Evolutionary conservation across 441 rosid species (phyloP), one percentile per base, ranked within the genome.

Genomic region (Kokia cookei): DNA sequence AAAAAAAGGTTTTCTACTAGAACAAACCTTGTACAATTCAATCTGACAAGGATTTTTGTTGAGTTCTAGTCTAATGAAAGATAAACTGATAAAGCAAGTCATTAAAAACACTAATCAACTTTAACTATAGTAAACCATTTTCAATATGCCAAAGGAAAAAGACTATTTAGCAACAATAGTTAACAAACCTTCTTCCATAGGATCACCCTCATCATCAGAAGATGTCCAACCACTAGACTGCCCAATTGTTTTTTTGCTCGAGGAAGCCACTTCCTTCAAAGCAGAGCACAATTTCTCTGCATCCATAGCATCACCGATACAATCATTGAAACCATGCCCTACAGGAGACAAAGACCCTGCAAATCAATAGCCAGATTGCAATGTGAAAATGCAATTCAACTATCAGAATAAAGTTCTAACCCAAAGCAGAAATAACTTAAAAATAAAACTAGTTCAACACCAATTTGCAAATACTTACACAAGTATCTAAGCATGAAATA

Each of bases 121-220:
- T 17, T 5, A 62, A 40, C 19, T 3, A 14, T 65, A 50, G 29
- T 24, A 50, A 65, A 13, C 50, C 54, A 0, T 22, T 47, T 40
- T 54, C 9, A 59, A 69, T 9, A 76, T 59, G 64, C 40, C 12
- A 7, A 5, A 17, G 24, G 43, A 61, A 60, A 73, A 58, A 7
- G 54, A 19, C 4, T 64, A 73, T 14, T 13, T 53, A 62, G 58
- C 4, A 55, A 63, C 42, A 60, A 58, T 51, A 27, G 40, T 55
- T 48, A 71, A 59, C 29, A 43, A 76, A 91, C 91, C 92, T 82
- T 82, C 92, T 71, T 88, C 93, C 89, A 91, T 87, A 9, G 83
- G 86, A 82, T 91, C 93, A 73, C 76, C 90, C 79, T 93, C 97
- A 45, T 95, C 96, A 51, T 91, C 97, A 24, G 91, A 89, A 70